Evolutionary conservation across 179 eudicot species (phyloP), one percentile per base, ranked within the genome.

Genomic region (Patellifolia procumbens): DNA sequence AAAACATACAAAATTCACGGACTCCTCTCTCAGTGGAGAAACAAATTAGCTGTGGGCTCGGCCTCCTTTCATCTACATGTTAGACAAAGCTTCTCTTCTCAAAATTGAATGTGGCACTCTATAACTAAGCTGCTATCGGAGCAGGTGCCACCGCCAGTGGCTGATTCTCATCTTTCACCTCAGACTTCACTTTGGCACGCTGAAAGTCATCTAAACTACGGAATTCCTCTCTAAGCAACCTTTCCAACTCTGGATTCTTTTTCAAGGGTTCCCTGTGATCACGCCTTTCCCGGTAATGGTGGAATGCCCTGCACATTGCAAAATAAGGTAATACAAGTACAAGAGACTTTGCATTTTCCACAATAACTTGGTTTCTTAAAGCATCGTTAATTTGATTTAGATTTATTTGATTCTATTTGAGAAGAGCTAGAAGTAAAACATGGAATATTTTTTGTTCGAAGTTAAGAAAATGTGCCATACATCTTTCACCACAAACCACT

Each of bases 281-380:
- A 1, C 94, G 89, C 22, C 69, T 70, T 60, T 83, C 89, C 26
- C 91, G 87, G 58, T 86, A 92, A 78, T 94, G 97, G 86, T 94
- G 97, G 79, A 92, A 92, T 67, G 98, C 97, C 98, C 97, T 94
- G 86, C 46, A 69, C 45, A 59, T 67, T 7, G 75, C 77, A 67
- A 52, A 59, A 52, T 32, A 68, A 46, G 7, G 52, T 53, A 31
- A 55, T 19, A 68, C 17, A 61, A 16, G 22, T n/a, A 67, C 46
- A 74, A 24, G 32, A 49, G 28, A 7, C 9, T 53, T 53, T 53
- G 9, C 59, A 53, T 53, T 19, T 22, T 53, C 59, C 59, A 53
- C 9, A 53, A 20, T 6, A 20, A 53, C 26, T 53, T 11, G 26
- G 34, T 32, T 58, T 58, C 62, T 56, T 56, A 26, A 0, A 17